Percentiles rank a stretch among this genome's conserved stretches.
phyloP scores from a whole-genome alignment of 78 protist genomes.

The Cyanophora paradoxa region DNA sequence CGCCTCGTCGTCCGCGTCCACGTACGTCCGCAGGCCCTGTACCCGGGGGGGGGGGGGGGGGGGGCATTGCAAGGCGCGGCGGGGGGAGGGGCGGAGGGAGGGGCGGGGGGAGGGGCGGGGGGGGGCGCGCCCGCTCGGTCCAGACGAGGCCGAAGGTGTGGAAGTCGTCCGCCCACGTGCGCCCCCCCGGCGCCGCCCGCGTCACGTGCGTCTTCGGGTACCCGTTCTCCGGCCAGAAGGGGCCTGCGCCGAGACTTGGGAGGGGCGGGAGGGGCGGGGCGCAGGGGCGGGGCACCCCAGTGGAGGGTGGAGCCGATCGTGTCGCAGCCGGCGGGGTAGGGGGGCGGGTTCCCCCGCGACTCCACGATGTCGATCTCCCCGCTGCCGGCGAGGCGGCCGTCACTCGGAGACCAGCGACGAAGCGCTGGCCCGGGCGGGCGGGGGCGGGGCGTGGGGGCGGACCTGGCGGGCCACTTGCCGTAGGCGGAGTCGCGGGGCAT shows the following conservation, averaged over 20 bases:
- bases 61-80: too few relatives aligned
- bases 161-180: neutral
- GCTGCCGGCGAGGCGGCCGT: too few relatives aligned
- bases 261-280: too few relatives aligned
- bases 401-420: too few relatives aligned
- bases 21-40: neutral
- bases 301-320: slow-evolving; percentile 22
- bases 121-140: neutral
- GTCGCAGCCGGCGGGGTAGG: neutral
- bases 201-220: neutral
- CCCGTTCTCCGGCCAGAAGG: too few relatives aligned
- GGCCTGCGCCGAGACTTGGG: too few relatives aligned
- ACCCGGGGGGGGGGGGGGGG: too few relatives aligned
- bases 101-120: too few relatives aligned
- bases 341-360: slow-evolving; percentile 16
- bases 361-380: slow-evolving; percentile 38
- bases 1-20: neutral
- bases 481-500: slow-evolving; percentile 5
- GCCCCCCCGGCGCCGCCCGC: neutral
- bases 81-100: too few relatives aligned
- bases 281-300: too few relatives aligned
- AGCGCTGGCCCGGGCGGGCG: too few relatives aligned
- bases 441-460: too few relatives aligned
- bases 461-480: slow-evolving; percentile 34
- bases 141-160: slow-evolving; percentile 25